Base-by-base conservation (phyloP, 2,329 filamentous ascomycete genomes). In the Phialocephala sp. region DNA sequence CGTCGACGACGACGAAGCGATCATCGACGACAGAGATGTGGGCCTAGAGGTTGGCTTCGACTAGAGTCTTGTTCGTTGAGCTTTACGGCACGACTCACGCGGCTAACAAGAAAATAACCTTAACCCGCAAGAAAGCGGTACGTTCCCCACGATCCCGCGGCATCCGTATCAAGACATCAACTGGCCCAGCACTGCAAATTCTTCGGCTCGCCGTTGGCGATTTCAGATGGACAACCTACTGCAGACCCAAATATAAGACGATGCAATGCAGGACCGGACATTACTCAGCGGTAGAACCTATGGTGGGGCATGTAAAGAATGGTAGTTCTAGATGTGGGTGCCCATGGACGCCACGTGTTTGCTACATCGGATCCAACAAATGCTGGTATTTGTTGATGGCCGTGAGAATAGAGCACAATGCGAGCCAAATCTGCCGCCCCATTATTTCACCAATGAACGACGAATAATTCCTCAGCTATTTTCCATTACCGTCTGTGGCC, bases 1-100 rank as follows among this genome's bases (percentile, higher is more conserved):
- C 27, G 72, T 73, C 60, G 82, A 74, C 18, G 71, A 74, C n/a
- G 71, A 73, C 36, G 70, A 56, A 24, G 32, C 50, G 32, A 62
- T 76, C 80, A 35, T 35, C 20, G 59, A 36, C 12, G 59, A 60
- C 6, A n/a, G 39, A 11, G 59, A 60, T 22, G 59, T 41, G 15
- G 27, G 43, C 20, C 27, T 35, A 12, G 59, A 52, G 22, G 18
- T 47, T 32, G 59, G 22, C 8, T 50, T 60, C 45, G 24, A 22
- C 20, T 60, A 60, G 59, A 18, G 8, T 43, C 12, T n/a, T 43
- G 15, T n/a, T 24, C 27, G 27, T 6, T 32, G 27, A 32, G 22
- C 11, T 3, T 14, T 54, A 22, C 20, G 27, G 15, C 15, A n/a
- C 41, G 41, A 43, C n/a, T 18, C 41, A 15, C 41, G 41, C 41